These are phyloP conservation scores for Fagus crenata DNA, from an alignment of 306 rosid species.

Conservation along the genomic window DNA sequence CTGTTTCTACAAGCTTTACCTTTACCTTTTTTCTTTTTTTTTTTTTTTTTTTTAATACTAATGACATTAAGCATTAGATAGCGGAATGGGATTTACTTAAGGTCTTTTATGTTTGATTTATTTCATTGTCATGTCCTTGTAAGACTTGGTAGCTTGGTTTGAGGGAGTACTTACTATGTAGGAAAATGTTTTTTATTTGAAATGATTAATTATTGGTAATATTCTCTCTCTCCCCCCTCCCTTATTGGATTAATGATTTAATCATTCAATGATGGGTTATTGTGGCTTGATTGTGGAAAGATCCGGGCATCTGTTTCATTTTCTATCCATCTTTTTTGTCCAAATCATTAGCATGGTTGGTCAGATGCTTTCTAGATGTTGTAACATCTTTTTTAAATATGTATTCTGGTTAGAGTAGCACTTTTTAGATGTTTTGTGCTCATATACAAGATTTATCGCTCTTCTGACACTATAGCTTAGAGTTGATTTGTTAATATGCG, in stretches of 20 bases:
- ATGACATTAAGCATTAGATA: not conserved
- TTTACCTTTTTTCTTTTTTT: not conserved
- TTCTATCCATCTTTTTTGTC: not conserved
- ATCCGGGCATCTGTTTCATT: not conserved
- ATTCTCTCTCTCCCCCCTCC: not conserved
- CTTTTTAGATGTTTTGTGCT: constrained; percentile 14
- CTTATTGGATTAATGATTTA: not conserved
- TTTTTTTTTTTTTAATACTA: not conserved
- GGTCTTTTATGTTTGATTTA: not conserved
- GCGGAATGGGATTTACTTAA: not conserved
- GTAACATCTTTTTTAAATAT: constrained; percentile 8
- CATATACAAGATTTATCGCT: constrained; percentile 1
- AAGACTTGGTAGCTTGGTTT: not conserved
- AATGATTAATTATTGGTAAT: not conserved
- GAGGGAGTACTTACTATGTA: not conserved
- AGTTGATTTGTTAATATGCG: not conserved
- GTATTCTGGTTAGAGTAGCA: constrained; percentile 12
- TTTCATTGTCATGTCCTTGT: not conserved
- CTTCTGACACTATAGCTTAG: constrained; percentile 13
- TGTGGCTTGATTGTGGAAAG: not conserved
- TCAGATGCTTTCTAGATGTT: not conserved
- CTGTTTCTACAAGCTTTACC: constrained; percentile 7
- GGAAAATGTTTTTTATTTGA: not conserved
- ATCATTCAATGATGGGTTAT: not conserved
- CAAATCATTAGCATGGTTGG: not conserved